A percentile compares a stretch with the other conserved stretches of the same genome.
These are phyloP conservation scores for Penicillium janthinellum DNA, from an alignment of 2,329 filamentous ascomycete genomes.

Conservation along the genomic window DNA sequence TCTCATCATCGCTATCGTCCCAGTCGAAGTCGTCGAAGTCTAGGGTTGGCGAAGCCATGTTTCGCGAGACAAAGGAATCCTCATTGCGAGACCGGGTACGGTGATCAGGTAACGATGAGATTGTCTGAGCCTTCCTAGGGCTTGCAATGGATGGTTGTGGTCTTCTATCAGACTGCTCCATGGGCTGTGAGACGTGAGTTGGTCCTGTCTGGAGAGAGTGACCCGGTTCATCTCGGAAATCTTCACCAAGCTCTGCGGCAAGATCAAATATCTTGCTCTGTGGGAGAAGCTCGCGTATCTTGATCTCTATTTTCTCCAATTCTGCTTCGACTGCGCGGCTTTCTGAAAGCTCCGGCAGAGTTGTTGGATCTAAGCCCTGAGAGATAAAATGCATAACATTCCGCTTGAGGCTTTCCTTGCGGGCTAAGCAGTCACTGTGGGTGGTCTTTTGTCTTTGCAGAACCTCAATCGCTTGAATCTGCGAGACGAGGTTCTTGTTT, in stretches of 20 bases:
- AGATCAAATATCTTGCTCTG: slow-evolving; percentile 33
- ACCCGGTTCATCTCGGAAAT: background rate
- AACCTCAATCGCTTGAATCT: slow-evolving; percentile 41
- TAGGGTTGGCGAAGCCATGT: slow-evolving; percentile 43
- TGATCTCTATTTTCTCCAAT: slow-evolving; percentile 37
- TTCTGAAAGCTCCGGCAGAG: slow-evolving; percentile 36
- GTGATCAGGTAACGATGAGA: slow-evolving; percentile 18
- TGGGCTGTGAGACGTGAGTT: background rate
- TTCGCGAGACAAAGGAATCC: slow-evolving; percentile 39
- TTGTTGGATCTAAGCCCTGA: slow-evolving; percentile 35
- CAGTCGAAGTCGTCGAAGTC: slow-evolving; percentile 46
- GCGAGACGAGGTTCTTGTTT: slow-evolving; percentile 39
- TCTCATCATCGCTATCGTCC: slow-evolving; percentile 48
- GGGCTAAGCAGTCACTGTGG: slow-evolving; percentile 31
- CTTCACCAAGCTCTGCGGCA: slow-evolving; percentile 1
- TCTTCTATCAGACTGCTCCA: background rate
- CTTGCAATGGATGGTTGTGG: slow-evolving; percentile 6
- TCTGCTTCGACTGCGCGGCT: slow-evolving; percentile 36
- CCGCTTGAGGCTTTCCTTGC: slow-evolving; percentile 39
- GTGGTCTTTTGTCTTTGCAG: slow-evolving; percentile 33
- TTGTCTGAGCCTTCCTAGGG: slow-evolving; percentile 7
- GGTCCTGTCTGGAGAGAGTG: background rate
- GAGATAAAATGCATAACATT: slow-evolving; percentile 40
- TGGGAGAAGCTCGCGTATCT: slow-evolving; percentile 38
- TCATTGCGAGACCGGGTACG: slow-evolving; percentile 23